phyloP scores from a whole-genome alignment of 345 rosid species.

The Dipteronia dyeriana region DNA sequence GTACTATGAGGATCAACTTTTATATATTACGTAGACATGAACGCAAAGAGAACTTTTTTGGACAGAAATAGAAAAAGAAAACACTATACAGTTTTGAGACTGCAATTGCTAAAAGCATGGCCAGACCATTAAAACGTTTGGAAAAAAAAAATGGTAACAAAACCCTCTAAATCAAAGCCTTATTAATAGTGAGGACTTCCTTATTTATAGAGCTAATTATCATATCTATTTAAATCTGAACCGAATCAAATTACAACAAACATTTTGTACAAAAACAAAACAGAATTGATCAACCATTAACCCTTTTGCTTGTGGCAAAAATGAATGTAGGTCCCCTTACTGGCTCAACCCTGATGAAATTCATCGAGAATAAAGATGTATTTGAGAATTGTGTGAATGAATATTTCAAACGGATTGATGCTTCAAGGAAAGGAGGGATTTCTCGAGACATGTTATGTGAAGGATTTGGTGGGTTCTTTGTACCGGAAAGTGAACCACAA shows the following conservation, averaged over 20 bases:
- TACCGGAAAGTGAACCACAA: background rate
- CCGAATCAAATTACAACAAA: background rate
- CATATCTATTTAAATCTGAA: background rate
- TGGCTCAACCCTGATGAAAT: slow-evolving; percentile 28
- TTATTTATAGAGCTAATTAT: background rate
- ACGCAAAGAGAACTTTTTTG: too few relatives aligned
- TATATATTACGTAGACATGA: too few relatives aligned
- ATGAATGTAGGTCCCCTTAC: slow-evolving; percentile 34
- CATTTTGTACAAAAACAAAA: background rate
- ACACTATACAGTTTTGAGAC: background rate
- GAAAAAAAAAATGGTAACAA: background rate
- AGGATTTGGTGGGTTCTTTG: slow-evolving; percentile 19
- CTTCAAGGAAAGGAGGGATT: slow-evolving; percentile 22
- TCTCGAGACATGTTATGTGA: slow-evolving; percentile 10
- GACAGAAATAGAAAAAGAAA: too few relatives aligned
- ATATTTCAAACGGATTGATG: slow-evolving; percentile 25
- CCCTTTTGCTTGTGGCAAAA: background rate
- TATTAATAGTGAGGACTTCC: background rate
- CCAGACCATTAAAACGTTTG: background rate
- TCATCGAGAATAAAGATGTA: slow-evolving; percentile 20
- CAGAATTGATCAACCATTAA: background rate
- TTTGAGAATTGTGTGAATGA: slow-evolving; percentile 25
- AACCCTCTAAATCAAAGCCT: background rate
- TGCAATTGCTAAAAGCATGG: background rate
- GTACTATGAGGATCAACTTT: too few relatives aligned